Evolutionary conservation across 345 rosid genomes (phyloP), one percentile per base, ranked within the genome.

Genomic region (Citrus trifoliata): DNA sequence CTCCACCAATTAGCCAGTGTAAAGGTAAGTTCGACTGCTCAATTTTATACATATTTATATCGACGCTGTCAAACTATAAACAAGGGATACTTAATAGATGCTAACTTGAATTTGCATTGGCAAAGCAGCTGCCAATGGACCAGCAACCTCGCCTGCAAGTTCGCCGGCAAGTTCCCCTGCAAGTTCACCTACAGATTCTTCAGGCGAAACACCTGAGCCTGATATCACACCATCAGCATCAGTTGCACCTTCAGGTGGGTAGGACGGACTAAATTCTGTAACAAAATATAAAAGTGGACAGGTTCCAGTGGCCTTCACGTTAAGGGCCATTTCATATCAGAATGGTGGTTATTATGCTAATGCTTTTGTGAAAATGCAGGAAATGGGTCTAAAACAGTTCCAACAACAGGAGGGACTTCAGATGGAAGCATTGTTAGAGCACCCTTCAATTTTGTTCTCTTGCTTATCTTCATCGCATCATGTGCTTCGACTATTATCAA

Each of bases 1-100:
- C 89, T 68, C 92, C 91, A 30, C 79, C 94, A 38, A 65, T 86
- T 60, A 86, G 84, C 86, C 96, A 83, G 76, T 90, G 97, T 80
- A 88, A 87, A 38, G 90, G 92, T 86, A 87, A 48, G 65, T 32
- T 62, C 19, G 24, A 32, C 69, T 19, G 7, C 67, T 28, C 71
- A 3, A 8, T 27, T 53, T 69, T 40, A 32, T 28, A 14, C 32
- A 55, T 14, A 42, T n/a, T 38, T 71, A 55, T 51, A 14, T 30
- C 10, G 3, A 9, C 33, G 14, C 12, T 46, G n/a, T 67, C 24
- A 13, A 3, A 42, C 14, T 27, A 76, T 10, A 40, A 59, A 58
- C 5, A 32, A 32, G 14, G 13, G 33, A 13, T 18, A 4, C 1
- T 65, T 35, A 2, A 14, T 38, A 21, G 40, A 67, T 32, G 40